These are phyloP conservation scores for Schoenoplectus tabernaemontani DNA, from an alignment of 202 grass and related monocot species.

Conservation along the genomic window DNA sequence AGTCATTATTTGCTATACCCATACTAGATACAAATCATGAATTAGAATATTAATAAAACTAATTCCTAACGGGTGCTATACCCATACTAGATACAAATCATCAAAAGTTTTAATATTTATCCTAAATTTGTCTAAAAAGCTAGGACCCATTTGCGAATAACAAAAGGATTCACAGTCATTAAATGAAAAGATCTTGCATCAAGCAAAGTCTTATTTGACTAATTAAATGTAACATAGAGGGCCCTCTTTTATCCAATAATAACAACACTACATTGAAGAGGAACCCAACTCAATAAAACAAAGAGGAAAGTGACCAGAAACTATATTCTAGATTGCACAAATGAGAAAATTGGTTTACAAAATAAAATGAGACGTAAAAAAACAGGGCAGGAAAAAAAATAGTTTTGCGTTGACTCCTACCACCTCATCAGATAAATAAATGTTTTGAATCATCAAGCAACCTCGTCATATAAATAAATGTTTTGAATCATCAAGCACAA, in stretches of 20 bases:
- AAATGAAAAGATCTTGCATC: background rate
- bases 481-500: background rate
- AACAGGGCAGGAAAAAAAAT: background rate
- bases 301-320: background rate
- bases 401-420: background rate
- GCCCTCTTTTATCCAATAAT: background rate
- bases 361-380: background rate
- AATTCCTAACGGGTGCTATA: no score
- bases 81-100: no score
- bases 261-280: background rate
- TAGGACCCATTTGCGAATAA: background rate
- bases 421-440: background rate
- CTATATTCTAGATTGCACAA: background rate
- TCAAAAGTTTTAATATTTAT: no score
- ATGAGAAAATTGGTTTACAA: background rate
- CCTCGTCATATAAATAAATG: no score
- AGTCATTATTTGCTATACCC: background rate
- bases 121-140: no score
- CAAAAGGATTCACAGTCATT: background rate
- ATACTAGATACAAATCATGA: no score
- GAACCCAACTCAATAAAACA: background rate
- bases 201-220: background rate
- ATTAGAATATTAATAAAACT: no score
- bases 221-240: background rate
- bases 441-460: background rate